Conservation (phyloP, 495 filamentous ascomycete species). For the Talaromyces nanjingensis region DNA sequence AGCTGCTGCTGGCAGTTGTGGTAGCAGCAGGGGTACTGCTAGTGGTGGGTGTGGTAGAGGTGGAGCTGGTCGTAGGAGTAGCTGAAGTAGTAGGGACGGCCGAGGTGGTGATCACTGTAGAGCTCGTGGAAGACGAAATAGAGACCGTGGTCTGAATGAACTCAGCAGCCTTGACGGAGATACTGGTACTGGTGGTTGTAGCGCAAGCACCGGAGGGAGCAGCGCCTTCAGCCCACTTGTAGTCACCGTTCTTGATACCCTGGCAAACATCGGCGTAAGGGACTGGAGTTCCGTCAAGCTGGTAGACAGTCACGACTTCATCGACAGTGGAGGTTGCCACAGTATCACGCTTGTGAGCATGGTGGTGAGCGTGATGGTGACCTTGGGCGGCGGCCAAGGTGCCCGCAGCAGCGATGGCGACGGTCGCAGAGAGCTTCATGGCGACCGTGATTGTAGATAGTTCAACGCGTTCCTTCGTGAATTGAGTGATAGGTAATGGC, state of each 20-base stretch:
- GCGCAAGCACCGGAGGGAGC: constrained; percentile 26
- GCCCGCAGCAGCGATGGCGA: constrained; percentile 40
- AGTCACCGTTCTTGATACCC: constrained; percentile 49
- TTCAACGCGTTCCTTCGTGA: constrained; percentile 1
- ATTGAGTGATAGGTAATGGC: constrained; percentile 3
- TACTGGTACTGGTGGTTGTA: constrained; percentile 14
- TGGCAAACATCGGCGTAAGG: constrained; percentile 49
- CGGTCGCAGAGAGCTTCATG: constrained; percentile 41
- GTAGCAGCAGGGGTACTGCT: constrained; percentile 15
- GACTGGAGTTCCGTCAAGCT: constrained; percentile 50
- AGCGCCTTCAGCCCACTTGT: constrained; percentile 31
- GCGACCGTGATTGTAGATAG: constrained; percentile 13
- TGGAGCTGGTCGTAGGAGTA: constrained; percentile 16
- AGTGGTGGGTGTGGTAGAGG: constrained; percentile 15
- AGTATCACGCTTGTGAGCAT: constrained; percentile 30
- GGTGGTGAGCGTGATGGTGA: constrained; percentile 35
- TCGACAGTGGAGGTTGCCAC: constrained; percentile 35
- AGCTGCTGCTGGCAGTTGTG: constrained; percentile 16
- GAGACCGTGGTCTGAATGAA: constrained; percentile 24
- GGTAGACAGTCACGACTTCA: constrained; percentile 53
- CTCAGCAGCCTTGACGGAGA: constrained; percentile 12
- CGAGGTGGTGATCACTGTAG: not conserved
- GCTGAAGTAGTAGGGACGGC: constrained; percentile 9
- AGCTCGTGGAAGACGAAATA: constrained; percentile 10
- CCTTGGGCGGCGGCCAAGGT: constrained; percentile 37